Conservation (phyloP, 164 flowering plant species). For the Brasenia schreberi region DNA sequence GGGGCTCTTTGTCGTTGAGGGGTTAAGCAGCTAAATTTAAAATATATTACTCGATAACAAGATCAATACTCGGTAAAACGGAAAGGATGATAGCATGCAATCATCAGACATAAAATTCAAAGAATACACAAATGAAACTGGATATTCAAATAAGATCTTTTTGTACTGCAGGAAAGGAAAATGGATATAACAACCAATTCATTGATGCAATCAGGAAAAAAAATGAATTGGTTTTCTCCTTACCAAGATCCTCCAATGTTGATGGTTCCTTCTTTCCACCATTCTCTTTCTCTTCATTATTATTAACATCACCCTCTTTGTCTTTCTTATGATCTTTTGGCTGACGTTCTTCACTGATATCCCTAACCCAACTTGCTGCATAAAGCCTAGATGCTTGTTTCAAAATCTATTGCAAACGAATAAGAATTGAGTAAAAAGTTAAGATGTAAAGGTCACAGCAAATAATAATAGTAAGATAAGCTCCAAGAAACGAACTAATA, state of each 20-base stretch:
- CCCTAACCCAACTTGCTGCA: constrained; percentile 91
- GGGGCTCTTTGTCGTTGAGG: too few species aligned
- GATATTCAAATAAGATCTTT: too few species aligned
- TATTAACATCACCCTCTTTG: constrained; percentile 16
- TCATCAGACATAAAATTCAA: neutral
- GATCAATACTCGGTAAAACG: too few species aligned
- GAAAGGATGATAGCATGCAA: too few species aligned
- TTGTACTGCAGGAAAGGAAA: neutral
- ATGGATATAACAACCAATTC: neutral
- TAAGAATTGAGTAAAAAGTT: neutral
- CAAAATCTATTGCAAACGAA: constrained; percentile 34
- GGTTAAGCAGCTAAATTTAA: too few species aligned
- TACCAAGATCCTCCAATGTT: constrained; percentile 80
- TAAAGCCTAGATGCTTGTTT: constrained; percentile 73
- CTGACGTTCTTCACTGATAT: constrained; percentile 82
- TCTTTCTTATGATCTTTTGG: constrained; percentile 53
- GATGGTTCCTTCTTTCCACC: constrained; percentile 49
- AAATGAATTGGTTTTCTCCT: constrained; percentile 1
- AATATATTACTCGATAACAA: too few species aligned
- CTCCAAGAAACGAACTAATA: neutral
- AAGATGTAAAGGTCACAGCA: neutral
- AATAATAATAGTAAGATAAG: too few species aligned
- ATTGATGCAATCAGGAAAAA: neutral
- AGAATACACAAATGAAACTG: neutral
- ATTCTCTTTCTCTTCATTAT: constrained; percentile 8